A percentile compares a stretch with the other conserved stretches of the same genome.
These are phyloP conservation scores for Aspergillus sp. DNA, from an alignment of 2,329 filamentous ascomycete genomes.

Conservation along the genomic window DNA sequence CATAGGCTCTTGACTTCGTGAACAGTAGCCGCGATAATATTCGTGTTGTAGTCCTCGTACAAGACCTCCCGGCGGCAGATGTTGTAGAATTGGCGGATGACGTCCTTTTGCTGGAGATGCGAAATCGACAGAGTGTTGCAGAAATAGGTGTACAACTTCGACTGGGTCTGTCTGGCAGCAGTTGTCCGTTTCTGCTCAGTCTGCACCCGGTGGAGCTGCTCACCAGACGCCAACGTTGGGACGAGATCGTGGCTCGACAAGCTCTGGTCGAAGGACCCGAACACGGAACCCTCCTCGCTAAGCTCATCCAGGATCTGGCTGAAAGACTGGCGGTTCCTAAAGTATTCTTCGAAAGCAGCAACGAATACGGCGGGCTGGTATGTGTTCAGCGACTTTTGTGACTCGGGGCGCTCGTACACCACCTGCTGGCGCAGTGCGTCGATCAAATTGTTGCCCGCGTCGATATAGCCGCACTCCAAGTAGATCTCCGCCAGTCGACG, in stretches of 20 bases:
- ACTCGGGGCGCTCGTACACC: slow-evolving; percentile 38
- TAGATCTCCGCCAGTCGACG: slow-evolving; percentile 43
- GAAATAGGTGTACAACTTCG: slow-evolving; percentile 33
- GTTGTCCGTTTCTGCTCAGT: slow-evolving; percentile 23
- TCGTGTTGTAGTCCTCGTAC: slow-evolving; percentile 23
- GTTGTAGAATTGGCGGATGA: slow-evolving; percentile 27
- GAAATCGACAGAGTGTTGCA: slow-evolving; percentile 26
- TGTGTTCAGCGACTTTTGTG: slow-evolving; percentile 23
- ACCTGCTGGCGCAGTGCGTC: slow-evolving; percentile 46
- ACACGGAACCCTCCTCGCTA: slow-evolving; percentile 37
- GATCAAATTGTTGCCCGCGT: slow-evolving; percentile 37
- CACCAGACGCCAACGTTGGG: slow-evolving; percentile 25
- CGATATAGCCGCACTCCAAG: slow-evolving; percentile 36
- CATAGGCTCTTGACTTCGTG: slow-evolving; percentile 24
- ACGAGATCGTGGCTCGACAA: slow-evolving; percentile 28
- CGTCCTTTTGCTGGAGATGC: slow-evolving; percentile 17
- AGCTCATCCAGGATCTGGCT: slow-evolving; percentile 40
- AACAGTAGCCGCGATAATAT: slow-evolving; percentile 23
- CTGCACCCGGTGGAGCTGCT: slow-evolving; percentile 24
- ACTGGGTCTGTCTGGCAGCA: slow-evolving; percentile 24
- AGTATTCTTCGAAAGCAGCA: slow-evolving; percentile 39
- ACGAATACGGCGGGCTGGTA: slow-evolving; percentile 40
- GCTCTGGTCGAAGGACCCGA: slow-evolving; percentile 31
- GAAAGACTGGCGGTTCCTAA: slow-evolving; percentile 31
- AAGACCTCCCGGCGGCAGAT: slow-evolving; percentile 27